Percentiles rank a stretch among this genome's conserved stretches.
Conservation (phyloP, 192 early-diverging fungal genomes). For the Coemansia sp. region DNA sequence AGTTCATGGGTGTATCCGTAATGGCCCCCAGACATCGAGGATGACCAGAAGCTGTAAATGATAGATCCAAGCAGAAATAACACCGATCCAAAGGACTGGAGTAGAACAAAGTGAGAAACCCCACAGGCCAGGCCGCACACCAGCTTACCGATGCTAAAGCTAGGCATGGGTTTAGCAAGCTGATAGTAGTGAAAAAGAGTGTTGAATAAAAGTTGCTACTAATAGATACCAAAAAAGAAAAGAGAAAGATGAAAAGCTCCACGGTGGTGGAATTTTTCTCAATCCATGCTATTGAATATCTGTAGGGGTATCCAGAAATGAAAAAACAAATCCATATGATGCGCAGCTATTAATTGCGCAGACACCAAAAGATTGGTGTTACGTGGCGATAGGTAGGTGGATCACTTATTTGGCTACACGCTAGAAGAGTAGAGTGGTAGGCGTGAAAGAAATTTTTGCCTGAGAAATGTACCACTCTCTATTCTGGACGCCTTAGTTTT, state of each 20-base stretch:
- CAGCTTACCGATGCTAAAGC: background rate
- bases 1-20: background rate
- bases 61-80: background rate
- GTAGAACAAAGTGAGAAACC: background rate
- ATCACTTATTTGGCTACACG: too few species aligned
- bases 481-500: too few species aligned
- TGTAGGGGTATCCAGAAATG: too few species aligned
- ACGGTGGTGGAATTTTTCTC: background rate
- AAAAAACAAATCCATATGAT: too few species aligned
- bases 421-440: too few species aligned
- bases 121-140: background rate
- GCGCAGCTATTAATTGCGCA: too few species aligned
- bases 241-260: background rate
- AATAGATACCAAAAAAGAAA: background rate
- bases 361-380: too few species aligned
- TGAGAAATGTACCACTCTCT: background rate
- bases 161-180: background rate
- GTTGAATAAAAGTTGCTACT: background rate
- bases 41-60: background rate
- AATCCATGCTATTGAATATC: too few species aligned
- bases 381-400: too few species aligned
- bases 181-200: background rate
- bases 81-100: background rate
- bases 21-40: background rate
- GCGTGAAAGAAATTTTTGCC: too few species aligned